Evolutionary conservation across 805 yeast genomes (phyloP), one percentile per base, ranked within the genome.

Genomic region (Ogataea corticis): DNA sequence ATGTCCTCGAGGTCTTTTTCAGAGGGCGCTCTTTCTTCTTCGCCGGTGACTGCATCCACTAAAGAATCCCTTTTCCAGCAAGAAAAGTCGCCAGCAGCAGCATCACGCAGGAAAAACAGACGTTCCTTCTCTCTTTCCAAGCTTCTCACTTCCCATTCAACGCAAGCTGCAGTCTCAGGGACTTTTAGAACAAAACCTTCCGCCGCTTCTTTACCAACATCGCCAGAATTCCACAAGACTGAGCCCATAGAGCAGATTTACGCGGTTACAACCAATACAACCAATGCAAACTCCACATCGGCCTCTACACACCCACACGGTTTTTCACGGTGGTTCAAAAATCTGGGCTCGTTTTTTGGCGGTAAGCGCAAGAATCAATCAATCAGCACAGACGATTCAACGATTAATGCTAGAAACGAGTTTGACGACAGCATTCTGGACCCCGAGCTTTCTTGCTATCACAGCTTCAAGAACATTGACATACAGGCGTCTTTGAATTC

Each of bases 381-480:
- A 18, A 13, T 7, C 12, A 17, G 14, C 7, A 21, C 5, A 2
- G 32, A 21, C 12, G 38, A 32, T n/a, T 13, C 29, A 17, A 14
- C 17, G 7, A 9, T 3, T 13, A 15, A n/a, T 13, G 23, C 38
- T n/a, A 27, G 11, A 6, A 40, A 28, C 18, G 44, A 37, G 7
- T 17, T 21, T 14, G 44, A 19, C 14, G 35, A 38, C 27, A 16
- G 25, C 7, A 14, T 30, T 5, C 18, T 41, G 2, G 44, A 32
- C 7, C 30, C 39, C 23, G 49, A 50, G 29, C 37, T 50, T 7
- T 41, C 48, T 2, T 54, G 58, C 38, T 54, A 54, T 40, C 38
- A 51, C 36, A 49, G 45, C 25, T 54, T 37, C 34, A 54, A 44
- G 27, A 51, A 28, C 21, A 13, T 21, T 4, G 50, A 54, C 33